Conservation (phyloP, 805 yeast genomes). For the Hanseniaspora mollemarum region DNA sequence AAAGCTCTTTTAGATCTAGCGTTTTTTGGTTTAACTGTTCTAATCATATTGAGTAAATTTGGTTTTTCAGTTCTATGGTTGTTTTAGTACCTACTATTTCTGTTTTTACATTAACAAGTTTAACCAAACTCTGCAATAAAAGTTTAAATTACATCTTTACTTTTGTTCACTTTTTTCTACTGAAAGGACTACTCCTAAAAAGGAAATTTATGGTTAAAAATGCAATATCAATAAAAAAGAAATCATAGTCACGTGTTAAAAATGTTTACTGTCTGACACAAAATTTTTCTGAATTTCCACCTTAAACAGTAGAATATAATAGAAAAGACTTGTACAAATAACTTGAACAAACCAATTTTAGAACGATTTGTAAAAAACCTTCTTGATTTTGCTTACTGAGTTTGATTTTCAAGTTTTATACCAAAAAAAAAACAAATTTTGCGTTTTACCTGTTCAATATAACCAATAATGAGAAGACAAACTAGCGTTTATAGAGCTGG, state of each 20-base stretch:
- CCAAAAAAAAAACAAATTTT: neutral
- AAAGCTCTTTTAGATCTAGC: conserved; percentile 92
- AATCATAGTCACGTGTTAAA: too few species aligned
- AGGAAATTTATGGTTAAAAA: neutral
- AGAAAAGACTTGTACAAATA: too few species aligned
- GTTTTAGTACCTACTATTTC: neutral
- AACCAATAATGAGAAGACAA: neutral
- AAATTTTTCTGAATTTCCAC: neutral
- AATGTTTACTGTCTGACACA: neutral
- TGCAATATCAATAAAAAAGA: neutral
- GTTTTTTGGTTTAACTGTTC: conserved; percentile 71
- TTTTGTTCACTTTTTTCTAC: neutral
- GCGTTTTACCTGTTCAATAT: neutral
- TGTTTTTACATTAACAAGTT: neutral
- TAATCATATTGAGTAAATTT: conserved; percentile 21
- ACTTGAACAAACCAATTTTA: too few species aligned
- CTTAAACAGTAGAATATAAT: too few species aligned
- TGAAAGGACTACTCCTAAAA: neutral
- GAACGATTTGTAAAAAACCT: too few species aligned
- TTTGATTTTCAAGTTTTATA: too few species aligned
- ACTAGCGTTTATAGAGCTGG: neutral
- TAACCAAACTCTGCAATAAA: too few species aligned
- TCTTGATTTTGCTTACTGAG: too few species aligned
- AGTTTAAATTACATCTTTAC: neutral
- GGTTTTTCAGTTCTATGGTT: neutral